phyloP scores from a whole-genome alignment of 352 stramenopile species.

The Phytophthora meadii region DNA sequence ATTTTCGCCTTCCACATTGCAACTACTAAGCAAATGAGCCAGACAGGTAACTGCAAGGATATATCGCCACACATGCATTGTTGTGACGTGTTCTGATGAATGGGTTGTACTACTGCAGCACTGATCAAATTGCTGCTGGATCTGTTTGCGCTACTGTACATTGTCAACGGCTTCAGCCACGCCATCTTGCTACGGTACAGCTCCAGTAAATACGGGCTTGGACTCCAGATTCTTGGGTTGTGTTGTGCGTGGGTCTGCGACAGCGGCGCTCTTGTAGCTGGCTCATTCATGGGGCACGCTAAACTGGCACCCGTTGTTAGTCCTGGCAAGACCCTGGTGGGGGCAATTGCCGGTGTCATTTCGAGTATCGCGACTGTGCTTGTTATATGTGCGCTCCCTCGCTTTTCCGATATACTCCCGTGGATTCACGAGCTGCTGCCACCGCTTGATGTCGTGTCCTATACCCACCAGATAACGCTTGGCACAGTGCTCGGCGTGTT shows the following conservation, averaged over 20 bases:
- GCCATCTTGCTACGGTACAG: conserved; percentile 67
- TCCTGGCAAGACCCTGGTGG: conserved; percentile 73
- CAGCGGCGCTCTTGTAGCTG: conserved; percentile 63
- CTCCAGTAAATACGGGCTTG: conserved; percentile 51
- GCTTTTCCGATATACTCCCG: conserved; percentile 16
- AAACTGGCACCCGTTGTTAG: conserved; percentile 74
- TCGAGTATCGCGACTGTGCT: conserved; percentile 63
- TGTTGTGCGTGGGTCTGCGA: conserved; percentile 75
- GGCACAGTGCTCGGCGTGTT: conserved; percentile 58
- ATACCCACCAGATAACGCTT: conserved; percentile 51
- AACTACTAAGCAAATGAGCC: conserved; percentile 41
- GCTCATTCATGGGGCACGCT: conserved; percentile 54
- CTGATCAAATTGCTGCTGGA: conserved; percentile 54
- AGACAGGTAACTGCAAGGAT: conserved; percentile 36
- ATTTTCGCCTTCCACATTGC: conserved; percentile 52
- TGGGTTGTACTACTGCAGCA: conserved; percentile 16
- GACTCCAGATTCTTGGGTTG: conserved; percentile 69
- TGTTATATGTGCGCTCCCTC: conserved; percentile 44
- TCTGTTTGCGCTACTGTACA: conserved; percentile 63
- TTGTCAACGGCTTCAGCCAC: conserved; percentile 67
- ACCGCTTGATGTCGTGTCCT: conserved; percentile 30
- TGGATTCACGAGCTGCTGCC: conserved; percentile 39
- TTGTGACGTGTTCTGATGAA: conserved; percentile 1
- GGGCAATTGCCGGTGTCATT: conserved; percentile 55
- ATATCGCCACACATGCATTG: background rate